Evolutionary conservation across 306 rosid genomes (phyloP).

Genomic region (Lithocarpus polystachyus): DNA sequence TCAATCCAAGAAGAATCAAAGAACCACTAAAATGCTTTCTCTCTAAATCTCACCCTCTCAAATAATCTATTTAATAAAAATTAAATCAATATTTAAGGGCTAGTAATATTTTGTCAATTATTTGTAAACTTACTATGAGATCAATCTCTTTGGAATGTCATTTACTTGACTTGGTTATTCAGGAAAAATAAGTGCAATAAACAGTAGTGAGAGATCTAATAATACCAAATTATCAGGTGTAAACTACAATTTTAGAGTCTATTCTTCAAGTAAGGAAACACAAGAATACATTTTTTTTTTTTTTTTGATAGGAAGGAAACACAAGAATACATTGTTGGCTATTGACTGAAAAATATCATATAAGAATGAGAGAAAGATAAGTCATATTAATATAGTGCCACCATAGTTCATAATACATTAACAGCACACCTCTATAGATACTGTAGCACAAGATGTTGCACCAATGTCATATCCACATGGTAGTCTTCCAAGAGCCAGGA

Average conservation of each 20-base stretch:
- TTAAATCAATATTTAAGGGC: too few species aligned
- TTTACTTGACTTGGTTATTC: neutral
- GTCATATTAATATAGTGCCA: neutral
- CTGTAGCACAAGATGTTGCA: constrained; percentile 79
- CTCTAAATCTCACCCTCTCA: too few species aligned
- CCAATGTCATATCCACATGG: constrained; percentile 93
- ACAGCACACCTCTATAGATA: constrained; percentile 63
- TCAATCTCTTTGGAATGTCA: neutral
- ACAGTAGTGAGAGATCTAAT: neutral
- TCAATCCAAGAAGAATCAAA: too few species aligned
- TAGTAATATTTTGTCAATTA: too few species aligned
- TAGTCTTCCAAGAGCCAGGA: constrained; percentile 94
- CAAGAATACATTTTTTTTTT: neutral
- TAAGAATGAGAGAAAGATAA: neutral
- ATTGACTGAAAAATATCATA: neutral
- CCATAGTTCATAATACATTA: neutral
- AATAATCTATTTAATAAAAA: too few species aligned
- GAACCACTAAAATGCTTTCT: too few species aligned
- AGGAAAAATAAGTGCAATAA: neutral
- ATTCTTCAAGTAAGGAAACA: neutral
- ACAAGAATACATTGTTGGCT: neutral
- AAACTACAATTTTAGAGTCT: neutral
- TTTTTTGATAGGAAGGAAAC: too few species aligned
- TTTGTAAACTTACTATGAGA: too few species aligned
- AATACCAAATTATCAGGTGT: neutral